Conservation (phyloP, 73 alveolate species). For the Paramecium tetraurelia region DNA sequence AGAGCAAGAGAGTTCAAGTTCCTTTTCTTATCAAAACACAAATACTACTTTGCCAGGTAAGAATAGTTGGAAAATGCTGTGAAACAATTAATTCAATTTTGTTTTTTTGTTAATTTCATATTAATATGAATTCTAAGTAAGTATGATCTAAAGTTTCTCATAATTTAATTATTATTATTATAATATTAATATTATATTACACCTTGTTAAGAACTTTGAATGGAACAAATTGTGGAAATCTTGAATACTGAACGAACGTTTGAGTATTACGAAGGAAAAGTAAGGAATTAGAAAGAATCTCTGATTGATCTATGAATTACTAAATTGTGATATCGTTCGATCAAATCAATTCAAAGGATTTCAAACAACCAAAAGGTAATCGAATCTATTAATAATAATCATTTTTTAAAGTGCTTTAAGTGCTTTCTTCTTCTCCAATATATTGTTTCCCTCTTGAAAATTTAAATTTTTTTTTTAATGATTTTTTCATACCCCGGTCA, state of each 20-base stretch:
- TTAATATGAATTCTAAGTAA: not conserved
- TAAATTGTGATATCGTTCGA: not conserved
- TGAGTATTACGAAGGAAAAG: not conserved
- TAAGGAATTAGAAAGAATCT: not conserved
- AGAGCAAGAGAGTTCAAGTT: not conserved
- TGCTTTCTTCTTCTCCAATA: not conserved
- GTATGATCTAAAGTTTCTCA: not conserved
- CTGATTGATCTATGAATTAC: not conserved
- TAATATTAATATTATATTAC: not conserved
- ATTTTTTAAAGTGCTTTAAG: not conserved
- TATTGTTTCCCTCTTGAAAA: not conserved
- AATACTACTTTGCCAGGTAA: not conserved
- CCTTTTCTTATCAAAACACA: not conserved
- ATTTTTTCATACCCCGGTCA: slow-evolving; percentile 8
- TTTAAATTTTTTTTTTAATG: not conserved
- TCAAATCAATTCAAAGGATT: not conserved
- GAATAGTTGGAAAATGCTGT: slow-evolving; percentile 21
- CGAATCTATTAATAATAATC: not conserved
- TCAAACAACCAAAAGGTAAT: not conserved
- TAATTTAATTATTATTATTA: not conserved
- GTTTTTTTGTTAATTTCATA: not conserved
- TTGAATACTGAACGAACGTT: not conserved
- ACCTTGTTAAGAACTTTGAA: not conserved
- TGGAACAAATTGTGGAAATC: not conserved
- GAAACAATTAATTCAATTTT: not conserved